phyloP scores from a whole-genome alignment of 257 asterid species.

The Dorcoceras hygrometricum region DNA sequence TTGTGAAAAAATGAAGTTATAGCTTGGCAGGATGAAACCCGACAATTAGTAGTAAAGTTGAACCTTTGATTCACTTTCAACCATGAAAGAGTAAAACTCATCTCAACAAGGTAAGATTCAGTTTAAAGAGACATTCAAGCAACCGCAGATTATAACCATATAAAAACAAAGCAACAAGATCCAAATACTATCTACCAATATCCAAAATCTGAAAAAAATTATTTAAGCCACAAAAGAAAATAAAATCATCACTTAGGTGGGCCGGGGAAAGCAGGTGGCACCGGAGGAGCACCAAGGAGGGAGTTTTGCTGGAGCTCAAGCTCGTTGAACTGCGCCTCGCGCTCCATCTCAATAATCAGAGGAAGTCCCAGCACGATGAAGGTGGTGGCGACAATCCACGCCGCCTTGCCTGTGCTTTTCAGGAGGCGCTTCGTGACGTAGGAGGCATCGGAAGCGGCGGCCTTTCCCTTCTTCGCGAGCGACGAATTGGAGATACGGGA shows the following conservation, averaged over 20 bases:
- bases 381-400: slow-evolving; percentile 39
- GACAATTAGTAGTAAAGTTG: not conserved
- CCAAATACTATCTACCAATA: not conserved
- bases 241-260: not conserved
- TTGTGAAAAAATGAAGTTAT: too few species aligned
- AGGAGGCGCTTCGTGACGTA: slow-evolving; percentile 33
- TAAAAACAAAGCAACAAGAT: not conserved
- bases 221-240: not conserved
- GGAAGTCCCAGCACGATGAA: slow-evolving; percentile 37
- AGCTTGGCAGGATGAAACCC: not conserved
- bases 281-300: slow-evolving; percentile 31
- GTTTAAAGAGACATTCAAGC: not conserved
- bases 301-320: slow-evolving; percentile 38
- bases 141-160: not conserved
- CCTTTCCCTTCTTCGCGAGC: slow-evolving; percentile 28
- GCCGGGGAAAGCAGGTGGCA: not conserved
- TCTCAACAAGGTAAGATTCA: not conserved
- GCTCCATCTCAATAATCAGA: slow-evolving; percentile 37
- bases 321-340: slow-evolving; percentile 36
- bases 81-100: not conserved
- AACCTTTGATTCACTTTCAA: not conserved
- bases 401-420: slow-evolving; percentile 45
- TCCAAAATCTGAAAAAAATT: too few species aligned
- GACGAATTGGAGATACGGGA: slow-evolving; percentile 27
- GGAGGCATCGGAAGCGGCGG: slow-evolving; percentile 31